These are phyloP conservation scores for Aspergillus tubingensis DNA, from an alignment of 2,329 filamentous ascomycete species.

Conservation along the genomic window DNA sequence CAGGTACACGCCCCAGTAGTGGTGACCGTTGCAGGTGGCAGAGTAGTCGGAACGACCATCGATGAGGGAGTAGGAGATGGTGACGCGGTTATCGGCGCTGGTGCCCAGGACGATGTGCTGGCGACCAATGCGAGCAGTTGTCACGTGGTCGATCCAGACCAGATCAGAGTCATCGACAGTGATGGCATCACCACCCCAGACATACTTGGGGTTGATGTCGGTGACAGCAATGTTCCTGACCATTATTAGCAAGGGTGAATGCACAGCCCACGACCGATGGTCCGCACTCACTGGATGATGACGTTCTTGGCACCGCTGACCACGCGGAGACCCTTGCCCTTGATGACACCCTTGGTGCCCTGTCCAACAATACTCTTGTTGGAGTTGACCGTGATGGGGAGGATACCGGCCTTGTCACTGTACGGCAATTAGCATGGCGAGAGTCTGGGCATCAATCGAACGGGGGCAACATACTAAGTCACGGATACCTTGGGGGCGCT, in stretches of 20 bases:
- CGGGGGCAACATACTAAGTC: constrained; percentile 26
- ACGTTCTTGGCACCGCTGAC: constrained; percentile 54
- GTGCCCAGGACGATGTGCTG: constrained; percentile 63
- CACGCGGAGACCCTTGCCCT: constrained; percentile 59
- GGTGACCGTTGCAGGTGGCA: constrained; percentile 59
- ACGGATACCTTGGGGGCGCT: constrained; percentile 50
- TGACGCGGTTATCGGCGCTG: constrained; percentile 56
- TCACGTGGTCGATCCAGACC: constrained; percentile 50
- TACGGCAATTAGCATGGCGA: neutral
- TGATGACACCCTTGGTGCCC: constrained; percentile 56
- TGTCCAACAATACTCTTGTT: constrained; percentile 62
- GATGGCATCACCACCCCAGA: constrained; percentile 63
- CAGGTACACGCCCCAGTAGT: constrained; percentile 64
- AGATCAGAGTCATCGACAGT: constrained; percentile 49
- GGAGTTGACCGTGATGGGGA: constrained; percentile 55
- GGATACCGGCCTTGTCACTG: constrained; percentile 53
- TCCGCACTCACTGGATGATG: constrained; percentile 52
- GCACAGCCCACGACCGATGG: neutral
- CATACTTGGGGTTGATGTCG: constrained; percentile 59
- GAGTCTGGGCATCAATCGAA: neutral
- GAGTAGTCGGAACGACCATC: constrained; percentile 58
- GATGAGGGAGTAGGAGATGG: constrained; percentile 62
- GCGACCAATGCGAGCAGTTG: constrained; percentile 58
- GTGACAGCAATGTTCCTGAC: constrained; percentile 56
- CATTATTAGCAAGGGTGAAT: neutral